Percentiles rank a stretch among this genome's conserved stretches.
Conservation (phyloP, 75 land plant species). For the Pinus albicaulis region DNA sequence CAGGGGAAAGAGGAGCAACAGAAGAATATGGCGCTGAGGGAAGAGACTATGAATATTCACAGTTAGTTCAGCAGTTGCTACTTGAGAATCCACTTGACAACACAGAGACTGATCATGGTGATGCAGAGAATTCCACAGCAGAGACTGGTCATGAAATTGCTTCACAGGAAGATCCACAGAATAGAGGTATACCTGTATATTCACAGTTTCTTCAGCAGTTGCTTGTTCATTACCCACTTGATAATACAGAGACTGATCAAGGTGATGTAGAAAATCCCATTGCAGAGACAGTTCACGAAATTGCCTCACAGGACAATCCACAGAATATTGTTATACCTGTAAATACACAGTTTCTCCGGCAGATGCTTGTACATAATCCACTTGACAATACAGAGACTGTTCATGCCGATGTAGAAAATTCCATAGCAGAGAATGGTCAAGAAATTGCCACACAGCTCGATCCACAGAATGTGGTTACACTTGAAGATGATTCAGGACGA, state of each 20-base stretch:
- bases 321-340: not conserved
- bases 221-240: too few species aligned
- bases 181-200: not conserved
- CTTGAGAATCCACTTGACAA: not conserved
- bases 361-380: not conserved
- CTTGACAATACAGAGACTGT: not conserved
- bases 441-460: not conserved
- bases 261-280: not conserved
- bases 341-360: not conserved
- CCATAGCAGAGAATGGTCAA: not conserved
- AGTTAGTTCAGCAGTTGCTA: not conserved
- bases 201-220: not conserved
- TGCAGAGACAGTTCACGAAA: not conserved
- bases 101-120: not conserved
- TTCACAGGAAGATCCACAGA: too few species aligned
- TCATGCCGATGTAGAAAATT: not conserved
- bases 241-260: not conserved
- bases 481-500: constrained; percentile 5
- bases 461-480: not conserved
- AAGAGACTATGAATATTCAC: not conserved
- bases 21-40: not conserved
- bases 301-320: not conserved
- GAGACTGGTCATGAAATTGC: not conserved
- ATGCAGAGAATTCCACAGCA: not conserved
- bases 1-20: not conserved